phyloP scores from a whole-genome alignment of 352 stramenopile species.

The Phytopythium chamaehyphon region DNA sequence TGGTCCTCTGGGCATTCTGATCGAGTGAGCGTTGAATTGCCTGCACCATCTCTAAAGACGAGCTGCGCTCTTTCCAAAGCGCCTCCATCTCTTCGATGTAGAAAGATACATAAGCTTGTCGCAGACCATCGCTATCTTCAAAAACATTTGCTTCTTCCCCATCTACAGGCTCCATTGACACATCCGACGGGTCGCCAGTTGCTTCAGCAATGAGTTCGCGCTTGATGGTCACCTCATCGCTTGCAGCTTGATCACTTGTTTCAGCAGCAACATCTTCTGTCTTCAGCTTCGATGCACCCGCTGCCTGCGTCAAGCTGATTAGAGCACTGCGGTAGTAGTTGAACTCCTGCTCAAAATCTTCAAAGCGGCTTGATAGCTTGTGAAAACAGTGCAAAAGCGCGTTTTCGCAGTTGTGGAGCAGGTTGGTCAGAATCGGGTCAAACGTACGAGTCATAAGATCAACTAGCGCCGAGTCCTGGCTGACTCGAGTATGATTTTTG shows the following conservation, averaged over 20 bases:
- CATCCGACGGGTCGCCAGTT: conserved; percentile 7
- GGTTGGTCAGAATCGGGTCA: conserved; percentile 53
- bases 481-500: conserved; percentile 57
- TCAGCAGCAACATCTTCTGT: conserved; percentile 14
- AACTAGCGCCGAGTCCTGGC: conserved; percentile 54
- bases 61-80: conserved; percentile 79
- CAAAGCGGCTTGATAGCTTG: conserved; percentile 57
- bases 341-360: conserved; percentile 76
- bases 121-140: conserved; percentile 47
- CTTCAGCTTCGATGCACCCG: conserved; percentile 5
- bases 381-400: conserved; percentile 59
- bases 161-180: conserved; percentile 10
- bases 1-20: conserved; percentile 10
- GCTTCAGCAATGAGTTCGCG: conserved; percentile 37
- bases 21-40: conserved; percentile 62
- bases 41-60: conserved; percentile 70
- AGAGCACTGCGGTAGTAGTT: conserved; percentile 71
- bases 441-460: conserved; percentile 71
- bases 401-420: conserved; percentile 68
- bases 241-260: neutral
- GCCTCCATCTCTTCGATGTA: conserved; percentile 80
- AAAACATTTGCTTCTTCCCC: conserved; percentile 17
- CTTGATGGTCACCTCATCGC: conserved; percentile 33
- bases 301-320: conserved; percentile 32
- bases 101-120: conserved; percentile 66